Base-by-base conservation (phyloP, 2,329 filamentous ascomycete genomes). In the Leptodontidium sp. region DNA sequence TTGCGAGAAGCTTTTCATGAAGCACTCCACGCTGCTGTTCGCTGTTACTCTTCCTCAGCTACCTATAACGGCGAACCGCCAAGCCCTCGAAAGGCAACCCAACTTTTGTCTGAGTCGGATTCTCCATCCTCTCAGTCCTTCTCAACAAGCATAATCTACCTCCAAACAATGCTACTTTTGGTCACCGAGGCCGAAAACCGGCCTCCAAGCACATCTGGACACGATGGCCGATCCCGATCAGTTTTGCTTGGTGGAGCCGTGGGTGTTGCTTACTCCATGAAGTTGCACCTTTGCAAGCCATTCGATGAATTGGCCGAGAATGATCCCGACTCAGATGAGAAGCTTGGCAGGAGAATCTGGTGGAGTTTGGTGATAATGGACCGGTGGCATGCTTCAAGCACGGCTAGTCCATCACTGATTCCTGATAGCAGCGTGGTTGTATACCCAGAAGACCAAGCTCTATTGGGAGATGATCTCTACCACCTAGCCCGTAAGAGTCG, bases 311-410 rank as follows among this genome's bases (percentile, higher is more conserved):
- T 78, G 17, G 75, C 80, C 4, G 83, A 85, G 5, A 78, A 81
- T 11, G 87, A 90, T 64, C 75, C 81, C 2, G 88, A 92, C 75
- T 86, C 85, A 24, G 87, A 90, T 55, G 87, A 89, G 61, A 87
- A 87, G 21, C 81, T 93, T 4, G 85, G 85, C 1, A 82, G 89
- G 62, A 85, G 90, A 53, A 85, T 90, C 21, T 93, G 91, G 91
- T 93, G 90, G 88, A 87, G 88, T 15, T 81, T 93, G 43, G 86
- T 93, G 57, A 84, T 91, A 71, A 85, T 93, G 71, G 91, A 93
- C 75, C 86, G 90, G 17, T 93, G 90, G 90, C 88, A 92, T 76
- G 89, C 91, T 4, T 85, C 88, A n/a, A 89, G 88, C 26, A 90
- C 86, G 4, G 88, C 87, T 14, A 88, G 85, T 70, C 88, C 90